These are phyloP conservation scores for Leccinum subgranulosum DNA, from an alignment of 768 basidiomycete genomes.

Conservation along the genomic window DNA sequence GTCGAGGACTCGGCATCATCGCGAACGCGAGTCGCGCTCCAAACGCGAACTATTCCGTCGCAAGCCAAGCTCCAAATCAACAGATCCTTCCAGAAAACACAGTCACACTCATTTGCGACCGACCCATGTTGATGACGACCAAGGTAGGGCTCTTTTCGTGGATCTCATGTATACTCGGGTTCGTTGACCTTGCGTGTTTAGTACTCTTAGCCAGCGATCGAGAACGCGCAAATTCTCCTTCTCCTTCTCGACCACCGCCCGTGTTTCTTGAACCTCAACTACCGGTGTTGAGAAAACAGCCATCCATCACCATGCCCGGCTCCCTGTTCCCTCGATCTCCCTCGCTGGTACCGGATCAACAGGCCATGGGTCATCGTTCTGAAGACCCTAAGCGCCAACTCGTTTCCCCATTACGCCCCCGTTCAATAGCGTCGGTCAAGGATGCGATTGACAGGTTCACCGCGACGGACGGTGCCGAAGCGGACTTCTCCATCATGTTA, in stretches of 20 bases:
- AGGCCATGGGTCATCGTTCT: neutral
- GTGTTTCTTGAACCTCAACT: constrained; percentile 27
- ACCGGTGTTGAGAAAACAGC: constrained; percentile 30
- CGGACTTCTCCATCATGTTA: constrained; percentile 50
- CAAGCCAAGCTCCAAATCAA: constrained; percentile 22
- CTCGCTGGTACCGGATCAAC: constrained; percentile 51
- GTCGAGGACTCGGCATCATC: constrained; percentile 6
- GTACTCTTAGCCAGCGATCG: constrained; percentile 20
- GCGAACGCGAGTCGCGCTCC: constrained; percentile 6
- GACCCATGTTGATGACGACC: constrained; percentile 7
- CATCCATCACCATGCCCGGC: constrained; percentile 71
- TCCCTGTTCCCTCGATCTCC: constrained; percentile 72
- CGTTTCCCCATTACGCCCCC: constrained; percentile 33
- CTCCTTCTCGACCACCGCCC: constrained; percentile 6
- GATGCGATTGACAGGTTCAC: constrained; percentile 50
- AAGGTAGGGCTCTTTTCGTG: constrained; percentile 17
- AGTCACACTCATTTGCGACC: constrained; percentile 1
- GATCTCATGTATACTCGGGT: neutral
- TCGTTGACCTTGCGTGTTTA: constrained; percentile 12
- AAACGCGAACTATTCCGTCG: constrained; percentile 7
- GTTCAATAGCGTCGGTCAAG: constrained; percentile 41
- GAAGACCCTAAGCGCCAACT: constrained; percentile 7
- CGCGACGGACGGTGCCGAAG: constrained; percentile 39
- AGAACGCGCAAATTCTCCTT: constrained; percentile 23
- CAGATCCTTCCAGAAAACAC: constrained; percentile 6